Evolutionary conservation across 1,139 yeast species (phyloP).

Genomic region (Nakaseomyces bracarensis): DNA sequence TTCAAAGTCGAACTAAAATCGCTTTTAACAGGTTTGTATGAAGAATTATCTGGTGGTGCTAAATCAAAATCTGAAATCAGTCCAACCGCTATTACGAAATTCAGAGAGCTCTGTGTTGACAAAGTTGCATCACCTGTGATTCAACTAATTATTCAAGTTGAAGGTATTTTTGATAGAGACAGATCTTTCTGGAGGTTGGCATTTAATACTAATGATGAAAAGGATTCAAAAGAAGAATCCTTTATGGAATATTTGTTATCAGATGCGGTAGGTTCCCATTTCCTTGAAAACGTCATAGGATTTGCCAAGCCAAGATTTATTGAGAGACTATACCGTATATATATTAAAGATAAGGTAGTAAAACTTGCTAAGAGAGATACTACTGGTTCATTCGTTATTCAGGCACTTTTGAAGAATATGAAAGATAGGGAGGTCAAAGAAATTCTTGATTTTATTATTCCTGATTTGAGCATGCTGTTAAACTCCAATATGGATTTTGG

Average conservation of each 20-base stretch:
- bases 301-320: conserved; percentile 61
- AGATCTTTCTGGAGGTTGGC: conserved; percentile 56
- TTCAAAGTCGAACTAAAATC: conserved; percentile 56
- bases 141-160: conserved; percentile 73
- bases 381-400: conserved; percentile 78
- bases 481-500: conserved; percentile 68
- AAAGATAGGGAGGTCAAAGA: conserved; percentile 52
- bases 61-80: conserved; percentile 28
- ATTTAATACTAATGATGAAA: conserved; percentile 38
- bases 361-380: conserved; percentile 71
- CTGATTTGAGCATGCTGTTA: conserved; percentile 53
- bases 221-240: conserved; percentile 61
- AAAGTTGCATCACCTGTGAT: conserved; percentile 81
- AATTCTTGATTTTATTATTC: conserved; percentile 62
- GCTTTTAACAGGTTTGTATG: conserved; percentile 35
- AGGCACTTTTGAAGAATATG: conserved; percentile 53
- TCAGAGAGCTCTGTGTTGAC: conserved; percentile 70
- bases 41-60: conserved; percentile 35
- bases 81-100: conserved; percentile 32
- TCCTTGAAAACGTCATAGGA: conserved; percentile 63
- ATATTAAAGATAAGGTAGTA: conserved; percentile 65
- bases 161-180: conserved; percentile 67
- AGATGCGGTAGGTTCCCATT: conserved; percentile 88
- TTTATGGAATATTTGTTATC: conserved; percentile 78
- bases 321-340: conserved; percentile 58